phyloP scores from a whole-genome alignment of 768 basidiomycete species.

The Mycena indigotica region DNA sequence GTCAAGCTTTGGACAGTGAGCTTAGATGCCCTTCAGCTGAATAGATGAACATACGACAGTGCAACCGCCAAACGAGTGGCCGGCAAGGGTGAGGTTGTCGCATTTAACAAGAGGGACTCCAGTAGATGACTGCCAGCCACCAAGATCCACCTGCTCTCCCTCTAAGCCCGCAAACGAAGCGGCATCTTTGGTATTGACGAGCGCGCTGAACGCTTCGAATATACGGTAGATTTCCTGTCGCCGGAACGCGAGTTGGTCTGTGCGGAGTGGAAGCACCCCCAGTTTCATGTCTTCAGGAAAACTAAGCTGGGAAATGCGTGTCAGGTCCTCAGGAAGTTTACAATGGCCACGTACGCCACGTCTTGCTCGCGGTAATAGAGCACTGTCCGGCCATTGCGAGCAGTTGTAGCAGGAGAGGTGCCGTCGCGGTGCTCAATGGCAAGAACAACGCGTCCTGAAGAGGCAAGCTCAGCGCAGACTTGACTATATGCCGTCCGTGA shows the following conservation, averaged over 20 bases:
- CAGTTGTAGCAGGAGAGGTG: conserved; percentile 56
- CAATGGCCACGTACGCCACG: conserved; percentile 46
- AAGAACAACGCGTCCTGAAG: conserved; percentile 78
- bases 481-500: conserved; percentile 75
- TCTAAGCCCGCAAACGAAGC: conserved; percentile 43
- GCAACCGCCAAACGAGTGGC: conserved; percentile 52
- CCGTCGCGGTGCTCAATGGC: conserved; percentile 87
- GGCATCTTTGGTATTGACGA: conserved; percentile 49
- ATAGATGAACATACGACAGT: conserved; percentile 39
- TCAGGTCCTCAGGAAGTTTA: neutral
- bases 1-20: too few relatives aligned
- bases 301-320: conserved; percentile 2
- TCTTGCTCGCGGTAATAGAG: conserved; percentile 61
- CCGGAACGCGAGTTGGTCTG: conserved; percentile 71
- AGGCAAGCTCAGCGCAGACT: conserved; percentile 71
- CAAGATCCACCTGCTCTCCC: conserved; percentile 35
- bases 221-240: conserved; percentile 67
- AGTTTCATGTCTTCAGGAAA: conserved; percentile 24
- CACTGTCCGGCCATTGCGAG: conserved; percentile 34
- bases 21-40: too few relatives aligned
- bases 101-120: conserved; percentile 34
- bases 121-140: conserved; percentile 40
- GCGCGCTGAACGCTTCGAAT: conserved; percentile 56
- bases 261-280: conserved; percentile 51
- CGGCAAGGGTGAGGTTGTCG: conserved; percentile 42